These are phyloP conservation scores for Carnegiea gigantea DNA, from an alignment of 179 eudicot species.

Conservation along the genomic window DNA sequence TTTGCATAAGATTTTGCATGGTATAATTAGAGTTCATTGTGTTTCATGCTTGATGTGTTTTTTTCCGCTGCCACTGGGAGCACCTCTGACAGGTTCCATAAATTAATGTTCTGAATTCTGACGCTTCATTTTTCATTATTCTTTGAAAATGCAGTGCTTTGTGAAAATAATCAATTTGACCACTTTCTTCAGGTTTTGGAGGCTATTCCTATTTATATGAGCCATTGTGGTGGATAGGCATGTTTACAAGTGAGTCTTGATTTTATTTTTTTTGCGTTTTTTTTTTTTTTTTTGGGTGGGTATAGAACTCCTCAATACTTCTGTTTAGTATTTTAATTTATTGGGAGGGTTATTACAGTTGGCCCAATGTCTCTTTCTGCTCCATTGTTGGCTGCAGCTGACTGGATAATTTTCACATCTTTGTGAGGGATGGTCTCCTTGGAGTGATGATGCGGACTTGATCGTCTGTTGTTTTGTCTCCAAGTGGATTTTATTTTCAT, in stretches of 20 bases:
- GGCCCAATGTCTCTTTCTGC: neutral
- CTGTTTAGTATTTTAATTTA: neutral
- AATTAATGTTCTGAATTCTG: neutral
- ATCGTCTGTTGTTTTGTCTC: neutral
- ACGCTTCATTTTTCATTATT: neutral
- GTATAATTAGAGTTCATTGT: neutral
- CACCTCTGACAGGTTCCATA: neutral
- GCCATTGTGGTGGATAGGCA: conserved; percentile 96
- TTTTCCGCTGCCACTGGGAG: neutral
- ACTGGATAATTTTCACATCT: neutral
- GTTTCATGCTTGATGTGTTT: neutral
- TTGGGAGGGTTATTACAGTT: too few relatives aligned
- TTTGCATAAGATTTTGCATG: neutral
- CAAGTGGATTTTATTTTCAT: neutral
- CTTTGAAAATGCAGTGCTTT: neutral
- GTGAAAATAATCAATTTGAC: conserved; percentile 12
- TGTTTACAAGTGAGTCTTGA: conserved; percentile 85
- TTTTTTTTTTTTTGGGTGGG: neutral
- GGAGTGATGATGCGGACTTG: neutral
- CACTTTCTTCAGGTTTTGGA: conserved; percentile 64
- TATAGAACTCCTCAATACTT: neutral
- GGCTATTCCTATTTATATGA: conserved; percentile 87
- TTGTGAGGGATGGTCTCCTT: neutral
- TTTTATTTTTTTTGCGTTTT: too few relatives aligned
- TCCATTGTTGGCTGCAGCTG: neutral